Conservation (phyloP, 78 protist genomes). For the Dictyostelium purpureum region DNA sequence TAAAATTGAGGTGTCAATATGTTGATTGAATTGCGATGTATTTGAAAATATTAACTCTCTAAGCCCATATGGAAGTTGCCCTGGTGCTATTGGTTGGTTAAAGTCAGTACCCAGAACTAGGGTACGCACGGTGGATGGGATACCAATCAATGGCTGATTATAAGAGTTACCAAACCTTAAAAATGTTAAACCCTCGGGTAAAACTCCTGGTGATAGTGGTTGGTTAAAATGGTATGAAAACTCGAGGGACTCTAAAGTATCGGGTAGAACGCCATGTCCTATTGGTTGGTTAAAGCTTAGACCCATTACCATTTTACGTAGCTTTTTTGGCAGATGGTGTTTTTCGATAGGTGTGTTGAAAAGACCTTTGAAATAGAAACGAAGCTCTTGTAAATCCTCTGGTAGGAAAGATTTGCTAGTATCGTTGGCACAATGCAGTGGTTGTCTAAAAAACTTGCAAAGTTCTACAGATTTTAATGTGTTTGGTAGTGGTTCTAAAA, state of each 20-base stretch:
- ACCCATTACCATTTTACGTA: background rate
- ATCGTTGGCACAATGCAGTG: background rate
- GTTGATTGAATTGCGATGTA: background rate
- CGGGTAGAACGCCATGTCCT: background rate
- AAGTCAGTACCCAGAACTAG: background rate
- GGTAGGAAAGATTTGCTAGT: background rate
- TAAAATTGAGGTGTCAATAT: background rate
- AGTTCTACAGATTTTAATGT: background rate
- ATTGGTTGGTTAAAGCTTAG: background rate
- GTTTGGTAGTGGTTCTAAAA: background rate
- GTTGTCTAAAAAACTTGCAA: background rate
- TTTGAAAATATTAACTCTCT: background rate
- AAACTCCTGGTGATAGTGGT: background rate
- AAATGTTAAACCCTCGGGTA: background rate
- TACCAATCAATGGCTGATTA: background rate
- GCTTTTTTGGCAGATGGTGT: background rate
- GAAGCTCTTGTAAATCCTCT: background rate
- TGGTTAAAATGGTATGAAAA: constrained; percentile 17
- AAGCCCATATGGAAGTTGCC: background rate
- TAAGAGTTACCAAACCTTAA: constrained; percentile 22
- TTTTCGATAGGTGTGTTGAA: background rate
- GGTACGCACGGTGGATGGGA: background rate
- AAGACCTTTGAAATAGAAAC: background rate
- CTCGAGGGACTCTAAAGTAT: background rate
- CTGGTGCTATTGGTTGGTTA: background rate